Evolutionary conservation across 2,329 filamentous ascomycete genomes (phyloP).

Genomic region (Fusarium sororula): DNA sequence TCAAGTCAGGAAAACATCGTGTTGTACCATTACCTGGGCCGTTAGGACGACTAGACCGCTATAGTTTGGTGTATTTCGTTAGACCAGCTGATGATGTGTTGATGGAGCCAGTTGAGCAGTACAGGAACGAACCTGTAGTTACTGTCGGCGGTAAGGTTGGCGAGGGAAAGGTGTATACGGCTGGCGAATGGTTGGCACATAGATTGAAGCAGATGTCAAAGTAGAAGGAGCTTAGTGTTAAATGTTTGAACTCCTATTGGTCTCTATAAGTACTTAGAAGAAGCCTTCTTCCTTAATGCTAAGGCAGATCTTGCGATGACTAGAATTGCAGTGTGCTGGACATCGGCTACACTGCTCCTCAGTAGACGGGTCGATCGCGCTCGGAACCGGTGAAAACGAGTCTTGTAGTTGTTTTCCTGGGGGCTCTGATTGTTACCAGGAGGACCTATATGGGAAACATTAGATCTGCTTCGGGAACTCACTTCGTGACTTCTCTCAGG

Average conservation of each 20-base stretch:
- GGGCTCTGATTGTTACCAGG: background rate
- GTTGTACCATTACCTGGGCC: accelerated
- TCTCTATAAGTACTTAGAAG: background rate
- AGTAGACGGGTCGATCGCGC: background rate
- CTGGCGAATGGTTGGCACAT: background rate
- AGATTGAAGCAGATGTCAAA: background rate
- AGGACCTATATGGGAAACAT: background rate
- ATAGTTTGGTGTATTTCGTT: background rate
- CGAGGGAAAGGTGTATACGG: background rate
- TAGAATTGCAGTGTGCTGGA: background rate
- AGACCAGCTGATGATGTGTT: background rate
- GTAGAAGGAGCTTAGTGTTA: background rate
- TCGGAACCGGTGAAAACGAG: background rate
- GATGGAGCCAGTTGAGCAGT: background rate
- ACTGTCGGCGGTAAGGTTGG: background rate
- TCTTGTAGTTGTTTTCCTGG: background rate
- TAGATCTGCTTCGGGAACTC: background rate
- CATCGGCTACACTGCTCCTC: background rate
- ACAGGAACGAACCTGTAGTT: background rate
- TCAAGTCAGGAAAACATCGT: background rate
- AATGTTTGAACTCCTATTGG: background rate
- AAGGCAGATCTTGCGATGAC: background rate
- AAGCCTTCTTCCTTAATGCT: background rate
- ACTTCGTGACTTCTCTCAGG: background rate
- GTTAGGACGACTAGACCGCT: background rate